Conservation (phyloP, 176 grass and related monocot species). For the Thalia dealbata region DNA sequence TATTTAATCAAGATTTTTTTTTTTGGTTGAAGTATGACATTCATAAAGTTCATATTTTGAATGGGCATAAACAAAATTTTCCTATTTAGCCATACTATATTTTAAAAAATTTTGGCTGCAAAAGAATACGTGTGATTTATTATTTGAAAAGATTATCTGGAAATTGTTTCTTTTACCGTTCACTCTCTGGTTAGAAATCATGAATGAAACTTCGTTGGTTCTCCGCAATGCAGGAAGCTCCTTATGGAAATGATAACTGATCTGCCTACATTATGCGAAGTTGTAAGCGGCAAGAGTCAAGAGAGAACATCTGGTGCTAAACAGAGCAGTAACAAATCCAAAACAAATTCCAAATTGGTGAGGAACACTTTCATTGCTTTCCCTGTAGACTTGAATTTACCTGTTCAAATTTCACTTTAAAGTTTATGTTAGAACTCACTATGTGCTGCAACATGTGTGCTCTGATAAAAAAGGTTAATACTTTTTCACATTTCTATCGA, state of each 20-base stretch:
- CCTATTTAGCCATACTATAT: too few relatives aligned
- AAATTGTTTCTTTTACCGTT: too few relatives aligned
- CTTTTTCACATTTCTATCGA: too few relatives aligned
- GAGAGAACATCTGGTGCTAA: conserved; percentile 25
- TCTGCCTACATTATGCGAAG: conserved; percentile 37
- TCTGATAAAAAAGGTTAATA: too few relatives aligned
- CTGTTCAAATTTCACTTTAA: background rate
- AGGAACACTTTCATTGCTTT: background rate
- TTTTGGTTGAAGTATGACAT: too few relatives aligned
- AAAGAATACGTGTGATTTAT: too few relatives aligned
- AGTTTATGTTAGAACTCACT: background rate
- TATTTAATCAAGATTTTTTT: too few relatives aligned
- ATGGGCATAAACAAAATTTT: too few relatives aligned
- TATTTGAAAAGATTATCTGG: too few relatives aligned
- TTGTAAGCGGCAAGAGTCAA: conserved; percentile 36
- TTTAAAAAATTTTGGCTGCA: too few relatives aligned
- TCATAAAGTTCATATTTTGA: too few relatives aligned
- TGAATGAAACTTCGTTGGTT: background rate
- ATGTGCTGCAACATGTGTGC: too few relatives aligned
- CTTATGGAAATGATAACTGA: conserved; percentile 41
- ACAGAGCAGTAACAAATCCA: background rate
- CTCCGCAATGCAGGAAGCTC: conserved; percentile 20
- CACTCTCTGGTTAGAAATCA: background rate
- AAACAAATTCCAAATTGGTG: background rate
- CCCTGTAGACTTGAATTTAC: background rate